Conservation (phyloP, 495 filamentous ascomycete species). For the Xylaria venustula region DNA sequence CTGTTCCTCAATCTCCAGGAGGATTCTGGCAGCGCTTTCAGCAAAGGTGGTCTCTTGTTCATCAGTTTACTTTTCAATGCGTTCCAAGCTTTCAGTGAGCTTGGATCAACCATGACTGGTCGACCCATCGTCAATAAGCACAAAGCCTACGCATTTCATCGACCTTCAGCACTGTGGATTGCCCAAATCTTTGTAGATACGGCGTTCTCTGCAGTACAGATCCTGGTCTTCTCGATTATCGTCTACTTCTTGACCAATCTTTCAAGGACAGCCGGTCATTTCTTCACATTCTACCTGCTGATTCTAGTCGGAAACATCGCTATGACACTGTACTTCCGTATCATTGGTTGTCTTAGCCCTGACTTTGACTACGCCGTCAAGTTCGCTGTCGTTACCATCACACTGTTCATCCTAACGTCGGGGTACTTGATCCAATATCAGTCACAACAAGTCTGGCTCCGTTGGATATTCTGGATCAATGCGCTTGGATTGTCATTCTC, state of each 20-base stretch:
- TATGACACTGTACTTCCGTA: conserved; percentile 80
- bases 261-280: conserved; percentile 63
- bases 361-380: conserved; percentile 86
- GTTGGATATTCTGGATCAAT: conserved; percentile 83
- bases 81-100: conserved; percentile 74
- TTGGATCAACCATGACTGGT: conserved; percentile 69
- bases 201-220: conserved; percentile 63
- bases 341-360: conserved; percentile 73
- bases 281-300: conserved; percentile 75
- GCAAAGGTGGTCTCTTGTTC: conserved; percentile 74
- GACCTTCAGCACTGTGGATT: conserved; percentile 75
- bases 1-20: conserved; percentile 68
- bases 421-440: conserved; percentile 80
- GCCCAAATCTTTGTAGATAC: conserved; percentile 79
- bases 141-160: conserved; percentile 73
- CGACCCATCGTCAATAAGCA: conserved; percentile 77
- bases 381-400: conserved; percentile 73
- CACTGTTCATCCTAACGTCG: conserved; percentile 72
- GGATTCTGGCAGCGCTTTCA: conserved; percentile 70
- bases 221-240: conserved; percentile 69
- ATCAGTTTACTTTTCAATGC: conserved; percentile 75
- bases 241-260: conserved; percentile 81
- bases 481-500: conserved; percentile 72
- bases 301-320: conserved; percentile 69
- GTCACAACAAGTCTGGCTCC: conserved; percentile 66